Conservation (phyloP, 75 land plant genomes). For the Selaginella moellendorffii region DNA sequence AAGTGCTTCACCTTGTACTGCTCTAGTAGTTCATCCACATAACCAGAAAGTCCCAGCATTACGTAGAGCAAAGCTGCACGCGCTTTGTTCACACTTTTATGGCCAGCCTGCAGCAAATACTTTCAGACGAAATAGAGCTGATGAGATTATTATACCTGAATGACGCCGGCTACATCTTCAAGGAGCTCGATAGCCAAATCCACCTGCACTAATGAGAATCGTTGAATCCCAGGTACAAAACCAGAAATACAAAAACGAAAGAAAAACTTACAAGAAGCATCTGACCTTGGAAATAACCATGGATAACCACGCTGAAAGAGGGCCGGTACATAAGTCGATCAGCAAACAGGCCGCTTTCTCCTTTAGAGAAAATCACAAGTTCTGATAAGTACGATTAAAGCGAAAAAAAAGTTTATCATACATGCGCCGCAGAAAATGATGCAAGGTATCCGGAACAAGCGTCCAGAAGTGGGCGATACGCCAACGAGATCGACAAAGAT, state of each 20-base stretch:
- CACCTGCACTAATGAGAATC: conserved; percentile 29
- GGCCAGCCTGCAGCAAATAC: conserved; percentile 29
- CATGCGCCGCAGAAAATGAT: conserved; percentile 81
- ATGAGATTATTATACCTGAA: too few species aligned
- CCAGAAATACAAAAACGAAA: neutral
- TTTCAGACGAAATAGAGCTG: too few species aligned
- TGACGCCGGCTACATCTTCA: conserved; percentile 55
- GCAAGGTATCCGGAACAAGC: conserved; percentile 74
- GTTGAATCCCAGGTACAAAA: neutral
- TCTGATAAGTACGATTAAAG: neutral
- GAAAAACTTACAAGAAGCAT: neutral
- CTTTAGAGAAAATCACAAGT: conserved; percentile 18
- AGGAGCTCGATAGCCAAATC: conserved; percentile 77
- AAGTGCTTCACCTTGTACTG: conserved; percentile 55
- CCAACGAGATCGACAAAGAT: conserved; percentile 36
- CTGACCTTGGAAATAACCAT: conserved; percentile 83
- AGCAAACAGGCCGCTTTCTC: conserved; percentile 79
- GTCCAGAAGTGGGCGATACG: conserved; percentile 57
- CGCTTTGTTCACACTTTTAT: conserved; percentile 35
- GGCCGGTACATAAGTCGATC: conserved; percentile 73
- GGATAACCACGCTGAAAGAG: conserved; percentile 70
- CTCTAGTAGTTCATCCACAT: conserved; percentile 70
- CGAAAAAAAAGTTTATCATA: conserved; percentile 20
- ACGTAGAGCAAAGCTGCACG: conserved; percentile 79
- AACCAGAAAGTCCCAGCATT: conserved; percentile 73